Percentiles rank a stretch among this genome's conserved stretches.
Evolutionary conservation across 2,329 filamentous ascomycete species (phyloP).

Genomic region (Emergomyces pasteurianus): DNA sequence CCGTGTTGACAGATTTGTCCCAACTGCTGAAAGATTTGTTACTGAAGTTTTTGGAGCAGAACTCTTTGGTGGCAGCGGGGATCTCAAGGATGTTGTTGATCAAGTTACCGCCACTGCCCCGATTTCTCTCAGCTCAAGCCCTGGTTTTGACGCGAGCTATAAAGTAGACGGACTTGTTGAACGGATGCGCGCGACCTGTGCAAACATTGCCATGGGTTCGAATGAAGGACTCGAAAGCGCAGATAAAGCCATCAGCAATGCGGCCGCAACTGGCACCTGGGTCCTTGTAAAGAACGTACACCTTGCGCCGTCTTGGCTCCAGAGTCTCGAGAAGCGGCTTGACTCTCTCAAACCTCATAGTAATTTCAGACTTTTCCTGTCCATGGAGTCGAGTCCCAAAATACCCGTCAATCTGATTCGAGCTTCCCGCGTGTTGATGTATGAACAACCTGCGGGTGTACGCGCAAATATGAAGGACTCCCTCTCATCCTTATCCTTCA

Average conservation of each 20-base stretch:
- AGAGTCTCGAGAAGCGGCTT: constrained; percentile 93
- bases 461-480: constrained; percentile 98
- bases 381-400: constrained; percentile 94
- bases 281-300: constrained; percentile 99
- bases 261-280: constrained; percentile 85
- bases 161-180: constrained; percentile 95
- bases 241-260: constrained; percentile 89
- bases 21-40: constrained; percentile 83
- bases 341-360: constrained; percentile 87
- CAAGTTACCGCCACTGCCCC: constrained; percentile 76
- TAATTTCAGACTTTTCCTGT: constrained; percentile 90
- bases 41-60: constrained; percentile 70
- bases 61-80: constrained; percentile 72
- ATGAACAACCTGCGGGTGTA: constrained; percentile 94
- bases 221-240: constrained; percentile 86
- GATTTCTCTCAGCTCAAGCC: constrained; percentile 84
- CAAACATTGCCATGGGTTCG: constrained; percentile 98
- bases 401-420: constrained; percentile 93
- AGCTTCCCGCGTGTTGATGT: constrained; percentile 89
- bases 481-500: constrained; percentile 65
- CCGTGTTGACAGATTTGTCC: constrained; percentile 89
- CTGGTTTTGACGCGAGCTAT: constrained; percentile 96
- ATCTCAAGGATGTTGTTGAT: constrained; percentile 71
- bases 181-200: constrained; percentile 67
- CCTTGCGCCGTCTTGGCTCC: constrained; percentile 87